Base-by-base conservation (phyloP, 2,329 filamentous ascomycete species). In the Ilyonectria mors-panacis region DNA sequence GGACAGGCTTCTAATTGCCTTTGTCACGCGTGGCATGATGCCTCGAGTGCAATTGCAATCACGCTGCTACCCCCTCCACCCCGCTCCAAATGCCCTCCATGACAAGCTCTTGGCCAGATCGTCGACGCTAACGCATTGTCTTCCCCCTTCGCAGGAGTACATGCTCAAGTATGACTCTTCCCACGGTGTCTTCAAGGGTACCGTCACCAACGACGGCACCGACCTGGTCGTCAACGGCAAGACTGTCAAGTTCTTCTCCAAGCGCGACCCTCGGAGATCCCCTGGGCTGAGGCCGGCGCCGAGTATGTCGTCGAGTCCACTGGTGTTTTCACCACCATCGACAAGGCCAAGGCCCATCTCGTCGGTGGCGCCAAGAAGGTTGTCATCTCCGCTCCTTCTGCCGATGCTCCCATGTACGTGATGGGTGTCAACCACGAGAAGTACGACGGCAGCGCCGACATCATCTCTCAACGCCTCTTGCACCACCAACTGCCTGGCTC, bases 401-500 rank as follows among this genome's bases (percentile, higher is more conserved):
- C 93, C 76, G 96, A 99, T 88, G 96, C 96, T 81, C 95, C 95
- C 83, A 99, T 99, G 96, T 99, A 97, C 91, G 96, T 99, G 83
- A 97, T 98, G 92, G 96, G 96, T 83, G 96, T 99, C 88, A 99
- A 98, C 91, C 89, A 98, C 87, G 90, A 95, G 84, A 89, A 85
- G 79, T 98, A 98, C 92, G 95, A 93, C 85, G 91, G 92, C 83
- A 93, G 93, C 83, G 90, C 96, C 84, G 87, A 94, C 79, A 92
- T 99, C 84, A 94, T 98, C 88, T 98, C 96, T n/a, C 87, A 99
- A 99, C 89, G 96, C 96, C 79, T 98, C 96, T 78, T 98, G 96
- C 94, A 99, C 96, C 85, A 98, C 96, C 90, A 99, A 99, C 94
- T 98, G 96, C 92, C 88, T 99, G 86, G 96, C 96, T 85, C 96